Conservation (phyloP, 768 basidiomycete genomes). For the Kwoniella sp. region DNA sequence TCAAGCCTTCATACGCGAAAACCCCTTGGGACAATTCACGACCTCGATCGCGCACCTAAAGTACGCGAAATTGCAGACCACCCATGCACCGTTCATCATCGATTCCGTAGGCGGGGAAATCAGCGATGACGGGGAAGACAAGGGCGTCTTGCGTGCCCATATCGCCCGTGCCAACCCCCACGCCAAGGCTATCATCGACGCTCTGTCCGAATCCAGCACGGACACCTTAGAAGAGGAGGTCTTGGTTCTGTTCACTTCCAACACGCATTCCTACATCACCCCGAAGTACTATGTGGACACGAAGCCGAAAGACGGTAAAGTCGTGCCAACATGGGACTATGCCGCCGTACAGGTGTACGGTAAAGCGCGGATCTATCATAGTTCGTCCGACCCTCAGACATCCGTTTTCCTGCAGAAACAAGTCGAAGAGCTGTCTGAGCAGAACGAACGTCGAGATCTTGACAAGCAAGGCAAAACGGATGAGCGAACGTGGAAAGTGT, state of each 20-base stretch:
- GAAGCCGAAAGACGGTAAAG: constrained; percentile 53
- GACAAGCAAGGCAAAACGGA: constrained; percentile 4
- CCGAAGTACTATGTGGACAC: constrained; percentile 52
- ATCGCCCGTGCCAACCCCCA: constrained; percentile 56
- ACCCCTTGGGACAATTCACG: constrained; percentile 58
- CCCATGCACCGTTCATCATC: constrained; percentile 58
- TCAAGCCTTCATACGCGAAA: constrained; percentile 53
- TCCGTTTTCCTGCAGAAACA: constrained; percentile 44
- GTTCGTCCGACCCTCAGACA: constrained; percentile 12
- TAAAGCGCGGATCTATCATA: constrained; percentile 37
- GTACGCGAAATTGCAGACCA: constrained; percentile 51
- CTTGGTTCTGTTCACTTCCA: constrained; percentile 52
- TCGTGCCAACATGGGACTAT: constrained; percentile 57
- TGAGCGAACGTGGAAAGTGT: constrained; percentile 43
- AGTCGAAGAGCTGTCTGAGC: constrained; percentile 41
- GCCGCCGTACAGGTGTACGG: constrained; percentile 55
- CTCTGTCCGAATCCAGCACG: constrained; percentile 6
- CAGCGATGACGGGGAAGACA: not conserved
- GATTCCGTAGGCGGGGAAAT: constrained; percentile 20
- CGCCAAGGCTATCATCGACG: constrained; percentile 40
- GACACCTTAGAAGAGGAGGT: constrained; percentile 43
- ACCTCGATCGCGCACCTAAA: constrained; percentile 52
- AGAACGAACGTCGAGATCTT: constrained; percentile 18
- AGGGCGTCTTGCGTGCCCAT: constrained; percentile 47
- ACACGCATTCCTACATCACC: constrained; percentile 51